Evolutionary conservation across 202 grass and related monocot genomes (phyloP), one percentile per base, ranked within the genome.

Genomic region (Cymbopogon flexuosus): DNA sequence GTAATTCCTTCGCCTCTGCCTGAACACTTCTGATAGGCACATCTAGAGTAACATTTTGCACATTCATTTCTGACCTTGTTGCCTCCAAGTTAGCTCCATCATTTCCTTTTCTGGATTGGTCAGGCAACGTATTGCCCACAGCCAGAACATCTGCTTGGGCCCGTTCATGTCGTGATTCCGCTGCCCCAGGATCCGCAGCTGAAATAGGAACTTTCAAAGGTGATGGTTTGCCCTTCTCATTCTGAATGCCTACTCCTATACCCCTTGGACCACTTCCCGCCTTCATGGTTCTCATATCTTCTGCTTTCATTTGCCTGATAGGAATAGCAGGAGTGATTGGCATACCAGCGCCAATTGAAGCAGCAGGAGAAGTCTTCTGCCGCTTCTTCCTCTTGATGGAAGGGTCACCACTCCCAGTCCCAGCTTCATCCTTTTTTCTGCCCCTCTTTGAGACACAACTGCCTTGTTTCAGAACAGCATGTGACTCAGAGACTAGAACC

Each of bases 301-400:
- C 65, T 60, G 66, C 83, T 33, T 57, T 67, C 78, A 78, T 9
- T 77, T 89, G 87, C 73, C 87, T 85, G 73, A 89, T 89, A 78
- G 87, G 83, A 77, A 89, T 24, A 54, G 83, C 78, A 60, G 66
- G 78, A 14, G 87, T 85, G 39, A 89, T 78, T 34, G 61, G 18
- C 19, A 82, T 5, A 18, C 65, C 77, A 77, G 4, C 23, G 0
- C 16, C 22, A 66, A 22, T 30, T n/a, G n/a, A n/a, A n/a, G n/a
- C n/a, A n/a, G n/a, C n/a, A n/a, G n/a, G 59, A 34, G 37, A 72
- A 4, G 39, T 66, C 16, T 73, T 82, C 30, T 77, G 72, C 36
- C 31, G 58, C 73, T 85, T 89, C 72, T 82, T 82, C 21, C 22
- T 82, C 47, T 85, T 89, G 59, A 24, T 49, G 23, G 78, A 58